Conservation (phyloP, 108 stramenopile species). For the Cylindrotheca fusiformis region DNA sequence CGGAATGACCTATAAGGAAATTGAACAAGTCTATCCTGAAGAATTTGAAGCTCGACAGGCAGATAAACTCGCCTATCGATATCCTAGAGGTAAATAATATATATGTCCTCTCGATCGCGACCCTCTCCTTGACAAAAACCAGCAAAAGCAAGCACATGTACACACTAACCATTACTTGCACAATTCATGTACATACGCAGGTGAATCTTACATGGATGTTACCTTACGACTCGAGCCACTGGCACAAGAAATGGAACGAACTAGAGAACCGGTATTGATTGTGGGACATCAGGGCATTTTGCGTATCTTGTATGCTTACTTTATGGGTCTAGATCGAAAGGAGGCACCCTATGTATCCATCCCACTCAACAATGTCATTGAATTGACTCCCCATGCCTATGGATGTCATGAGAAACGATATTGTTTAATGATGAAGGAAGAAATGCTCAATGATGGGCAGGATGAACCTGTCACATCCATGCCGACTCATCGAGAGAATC, state of each 20-base stretch:
- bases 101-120: no score
- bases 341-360: constrained; percentile 97
- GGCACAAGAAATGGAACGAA: constrained; percentile 97
- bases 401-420: constrained; percentile 93
- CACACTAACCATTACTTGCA: no score
- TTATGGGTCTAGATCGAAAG: constrained; percentile 93
- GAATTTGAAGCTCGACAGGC: constrained; percentile 90
- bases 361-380: constrained; percentile 97
- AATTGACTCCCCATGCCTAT: constrained; percentile 94
- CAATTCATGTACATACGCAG: no score
- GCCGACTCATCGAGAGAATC: constrained; percentile 33
- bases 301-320: constrained; percentile 97
- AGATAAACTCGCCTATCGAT: constrained; percentile 93
- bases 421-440: constrained; percentile 85
- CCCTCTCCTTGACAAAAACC: no score
- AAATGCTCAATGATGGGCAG: constrained; percentile 89
- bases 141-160: no score
- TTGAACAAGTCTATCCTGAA: constrained; percentile 91
- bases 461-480: constrained; percentile 87
- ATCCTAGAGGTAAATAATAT: constrained; percentile 75
- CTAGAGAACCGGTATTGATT: constrained; percentile 94
- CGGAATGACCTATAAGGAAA: constrained; percentile 95
- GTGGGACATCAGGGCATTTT: constrained; percentile 97
- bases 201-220: constrained; percentile 99
- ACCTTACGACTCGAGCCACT: constrained; percentile 95